Evolutionary conservation across 2,329 filamentous ascomycete genomes (phyloP).

Genomic region (Aspergillus puulaauensis): DNA sequence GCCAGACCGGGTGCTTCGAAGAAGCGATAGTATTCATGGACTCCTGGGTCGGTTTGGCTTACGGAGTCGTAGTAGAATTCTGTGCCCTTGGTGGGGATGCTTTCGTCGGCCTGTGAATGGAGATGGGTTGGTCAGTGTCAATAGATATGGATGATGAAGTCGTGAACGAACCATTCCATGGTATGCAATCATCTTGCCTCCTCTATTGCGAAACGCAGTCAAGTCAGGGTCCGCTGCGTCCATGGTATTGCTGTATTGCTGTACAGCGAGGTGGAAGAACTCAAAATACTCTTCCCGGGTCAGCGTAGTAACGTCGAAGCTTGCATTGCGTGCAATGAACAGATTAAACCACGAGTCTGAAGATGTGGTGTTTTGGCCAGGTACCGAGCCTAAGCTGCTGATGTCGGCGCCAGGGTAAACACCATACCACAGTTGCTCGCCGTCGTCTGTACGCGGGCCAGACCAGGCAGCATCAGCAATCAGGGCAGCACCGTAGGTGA

Average conservation of each 20-base stretch:
- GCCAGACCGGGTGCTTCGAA: constrained; percentile 2
- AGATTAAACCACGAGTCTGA: constrained; percentile 9
- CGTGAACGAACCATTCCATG: constrained; percentile 1
- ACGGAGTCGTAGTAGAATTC: not conserved
- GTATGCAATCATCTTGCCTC: constrained; percentile 2
- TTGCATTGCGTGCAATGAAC: constrained; percentile 3
- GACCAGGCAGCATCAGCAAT: constrained; percentile 11
- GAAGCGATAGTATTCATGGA: not conserved
- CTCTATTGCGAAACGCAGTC: not conserved
- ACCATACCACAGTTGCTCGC: constrained; percentile 47
- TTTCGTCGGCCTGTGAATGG: constrained; percentile 1
- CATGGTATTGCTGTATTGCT: not conserved
- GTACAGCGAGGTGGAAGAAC: not conserved
- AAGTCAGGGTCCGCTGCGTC: not conserved
- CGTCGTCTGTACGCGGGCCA: constrained; percentile 38
- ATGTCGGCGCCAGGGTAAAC: constrained; percentile 10
- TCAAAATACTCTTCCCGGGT: not conserved
- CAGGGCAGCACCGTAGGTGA: constrained; percentile 6
- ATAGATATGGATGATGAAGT: not conserved
- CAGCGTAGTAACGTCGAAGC: not conserved
- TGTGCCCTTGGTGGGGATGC: not conserved
- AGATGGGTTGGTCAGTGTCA: not conserved
- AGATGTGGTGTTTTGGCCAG: not conserved
- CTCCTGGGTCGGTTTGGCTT: not conserved
- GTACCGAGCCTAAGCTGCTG: not conserved